Conservation (phyloP, 495 filamentous ascomycete species). For the Daldinia loculata region DNA sequence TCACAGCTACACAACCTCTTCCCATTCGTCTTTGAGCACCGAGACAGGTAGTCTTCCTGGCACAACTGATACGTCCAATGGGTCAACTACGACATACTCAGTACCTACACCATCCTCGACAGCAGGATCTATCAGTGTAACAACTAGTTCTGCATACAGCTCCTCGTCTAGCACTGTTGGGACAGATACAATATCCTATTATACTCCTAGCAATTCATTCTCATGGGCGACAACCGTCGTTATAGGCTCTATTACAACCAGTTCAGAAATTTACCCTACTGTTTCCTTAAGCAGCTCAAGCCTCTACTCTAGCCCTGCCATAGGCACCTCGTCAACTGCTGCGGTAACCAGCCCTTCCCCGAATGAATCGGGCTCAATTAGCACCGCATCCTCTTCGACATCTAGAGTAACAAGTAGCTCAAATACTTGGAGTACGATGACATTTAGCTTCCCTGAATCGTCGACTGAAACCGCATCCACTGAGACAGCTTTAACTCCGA, state of each 20-base stretch:
- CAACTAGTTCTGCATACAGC: conserved; percentile 13
- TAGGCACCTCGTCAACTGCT: conserved; percentile 28
- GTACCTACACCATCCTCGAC: neutral
- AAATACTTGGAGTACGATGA: conserved; percentile 6
- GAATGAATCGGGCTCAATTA: conserved; percentile 13
- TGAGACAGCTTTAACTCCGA: neutral
- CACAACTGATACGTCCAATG: neutral
- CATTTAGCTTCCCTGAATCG: conserved; percentile 2
- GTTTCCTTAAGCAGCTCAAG: neutral
- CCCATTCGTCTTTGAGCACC: conserved; percentile 7
- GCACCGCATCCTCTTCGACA: conserved; percentile 6
- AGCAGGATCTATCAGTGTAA: neutral
- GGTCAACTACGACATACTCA: neutral
- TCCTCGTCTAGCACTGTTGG: conserved; percentile 5
- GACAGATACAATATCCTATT: conserved; percentile 1
- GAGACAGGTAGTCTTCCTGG: neutral
- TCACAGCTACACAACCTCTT: conserved; percentile 24
- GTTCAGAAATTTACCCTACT: neutral
- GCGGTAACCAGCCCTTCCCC: conserved; percentile 33
- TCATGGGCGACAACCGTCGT: conserved; percentile 21
- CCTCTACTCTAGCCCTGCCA: conserved; percentile 6
- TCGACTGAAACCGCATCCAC: neutral
- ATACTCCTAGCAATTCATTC: conserved; percentile 1
- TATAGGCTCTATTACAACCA: conserved; percentile 17
- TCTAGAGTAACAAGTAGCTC: conserved; percentile 9